A percentile compares a stretch with the other conserved stretches of the same genome.
phyloP scores from a whole-genome alignment of 2,329 filamentous ascomycete species.

The Acrocalymma vagum region DNA sequence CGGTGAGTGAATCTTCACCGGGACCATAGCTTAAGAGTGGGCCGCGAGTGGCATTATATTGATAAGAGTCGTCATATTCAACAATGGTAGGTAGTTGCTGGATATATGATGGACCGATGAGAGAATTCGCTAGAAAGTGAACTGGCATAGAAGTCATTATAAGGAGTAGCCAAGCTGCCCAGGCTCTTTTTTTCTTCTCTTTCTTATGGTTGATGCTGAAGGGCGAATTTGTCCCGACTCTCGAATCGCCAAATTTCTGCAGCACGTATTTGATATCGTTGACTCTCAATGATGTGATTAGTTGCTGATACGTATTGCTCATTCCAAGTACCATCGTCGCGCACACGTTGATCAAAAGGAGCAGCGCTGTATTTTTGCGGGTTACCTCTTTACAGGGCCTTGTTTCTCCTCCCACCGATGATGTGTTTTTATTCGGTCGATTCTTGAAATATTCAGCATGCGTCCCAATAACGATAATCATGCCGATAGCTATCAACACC shows the following conservation, averaged over 20 bases:
- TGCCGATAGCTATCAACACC: conserved; percentile 20
- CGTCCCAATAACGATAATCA: conserved; percentile 27
- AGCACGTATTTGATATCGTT: conserved; percentile 34
- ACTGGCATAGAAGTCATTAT: conserved; percentile 33
- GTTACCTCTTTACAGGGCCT: conserved; percentile 27
- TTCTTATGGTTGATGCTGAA: conserved; percentile 41
- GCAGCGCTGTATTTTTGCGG: conserved; percentile 27
- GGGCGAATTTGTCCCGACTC: conserved; percentile 42
- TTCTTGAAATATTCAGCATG: conserved; percentile 18
- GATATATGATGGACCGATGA: conserved; percentile 33
- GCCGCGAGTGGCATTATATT: conserved; percentile 2
- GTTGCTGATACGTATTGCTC: conserved; percentile 44
- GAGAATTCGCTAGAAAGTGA: conserved; percentile 40
- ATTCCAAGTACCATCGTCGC: conserved; percentile 42
- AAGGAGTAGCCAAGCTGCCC: conserved; percentile 37
- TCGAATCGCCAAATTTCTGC: conserved; percentile 37
- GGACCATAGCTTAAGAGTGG: not conserved
- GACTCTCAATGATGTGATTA: conserved; percentile 35
- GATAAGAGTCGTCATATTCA: conserved; percentile 15
- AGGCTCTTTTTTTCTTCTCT: conserved; percentile 26
- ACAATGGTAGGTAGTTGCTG: conserved; percentile 17
- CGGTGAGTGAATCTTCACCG: not conserved
- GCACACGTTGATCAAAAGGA: conserved; percentile 38
- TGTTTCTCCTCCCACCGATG: conserved; percentile 29
- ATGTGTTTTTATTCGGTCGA: conserved; percentile 27